A percentile compares a stretch with the other conserved stretches of the same genome.
Conservation (phyloP, 805 yeast species). For the Candida oleophila region DNA sequence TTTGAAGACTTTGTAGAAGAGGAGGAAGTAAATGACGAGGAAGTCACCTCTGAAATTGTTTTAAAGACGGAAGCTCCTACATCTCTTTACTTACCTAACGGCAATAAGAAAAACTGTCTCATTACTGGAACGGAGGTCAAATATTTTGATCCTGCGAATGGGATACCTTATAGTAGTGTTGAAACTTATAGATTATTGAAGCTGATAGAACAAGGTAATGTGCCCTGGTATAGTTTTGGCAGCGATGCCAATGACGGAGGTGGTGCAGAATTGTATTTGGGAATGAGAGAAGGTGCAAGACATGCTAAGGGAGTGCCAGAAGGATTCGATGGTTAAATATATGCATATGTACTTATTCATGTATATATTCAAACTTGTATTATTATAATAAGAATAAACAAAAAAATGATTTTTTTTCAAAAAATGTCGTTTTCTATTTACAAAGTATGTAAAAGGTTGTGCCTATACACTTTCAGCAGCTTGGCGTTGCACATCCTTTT, state of each 20-base stretch:
- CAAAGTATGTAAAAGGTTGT: not conserved
- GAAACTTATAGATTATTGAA: slow-evolving; percentile 72
- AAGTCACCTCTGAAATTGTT: slow-evolving; percentile 40
- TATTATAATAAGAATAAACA: not conserved
- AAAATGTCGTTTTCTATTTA: not conserved
- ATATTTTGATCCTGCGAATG: slow-evolving; percentile 85
- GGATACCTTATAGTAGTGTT: slow-evolving; percentile 82
- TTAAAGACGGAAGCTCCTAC: slow-evolving; percentile 71
- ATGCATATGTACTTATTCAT: not conserved
- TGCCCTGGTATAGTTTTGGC: slow-evolving; percentile 51
- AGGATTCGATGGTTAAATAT: slow-evolving; percentile 47
- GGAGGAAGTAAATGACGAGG: slow-evolving; percentile 37
- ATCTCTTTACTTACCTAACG: slow-evolving; percentile 71
- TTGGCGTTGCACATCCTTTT: slow-evolving; percentile 59
- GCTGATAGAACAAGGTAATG: slow-evolving; percentile 44
- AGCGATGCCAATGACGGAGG: slow-evolving; percentile 57
- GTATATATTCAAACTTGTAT: not conserved
- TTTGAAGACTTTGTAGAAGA: slow-evolving; percentile 45
- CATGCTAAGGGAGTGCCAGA: slow-evolving; percentile 89
- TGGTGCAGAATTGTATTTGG: slow-evolving; percentile 40
- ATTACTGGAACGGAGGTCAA: slow-evolving; percentile 77
- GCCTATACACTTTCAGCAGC: slow-evolving; percentile 12
- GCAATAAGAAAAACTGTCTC: slow-evolving; percentile 63
- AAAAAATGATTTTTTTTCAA: too few species aligned
- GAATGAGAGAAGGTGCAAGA: slow-evolving; percentile 45